Conservation (phyloP, 352 stramenopile genomes). For the Globisporangium paddicum region DNA sequence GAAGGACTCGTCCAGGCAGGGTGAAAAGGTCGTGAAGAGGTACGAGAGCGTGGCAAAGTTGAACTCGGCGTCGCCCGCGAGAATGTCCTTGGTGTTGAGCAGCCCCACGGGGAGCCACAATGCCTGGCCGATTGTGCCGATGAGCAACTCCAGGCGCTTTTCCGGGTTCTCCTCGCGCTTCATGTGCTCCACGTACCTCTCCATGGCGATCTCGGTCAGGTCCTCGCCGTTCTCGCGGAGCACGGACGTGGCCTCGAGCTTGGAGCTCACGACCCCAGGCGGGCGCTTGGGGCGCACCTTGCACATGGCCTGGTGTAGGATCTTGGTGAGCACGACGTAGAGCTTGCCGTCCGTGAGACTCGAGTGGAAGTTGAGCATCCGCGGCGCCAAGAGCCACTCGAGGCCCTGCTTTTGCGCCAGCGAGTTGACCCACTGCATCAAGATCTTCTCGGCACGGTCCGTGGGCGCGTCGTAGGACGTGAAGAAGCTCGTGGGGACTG, state of each 20-base stretch:
- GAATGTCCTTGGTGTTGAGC: slow-evolving; percentile 58
- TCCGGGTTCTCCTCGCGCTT: slow-evolving; percentile 37
- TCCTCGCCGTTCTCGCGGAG: slow-evolving; percentile 75
- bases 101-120: slow-evolving; percentile 65
- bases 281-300: slow-evolving; percentile 34
- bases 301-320: slow-evolving; percentile 64
- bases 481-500: slow-evolving; percentile 12
- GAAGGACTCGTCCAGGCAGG: slow-evolving; percentile 46
- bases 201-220: slow-evolving; percentile 73
- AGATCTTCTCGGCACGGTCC: slow-evolving; percentile 63
- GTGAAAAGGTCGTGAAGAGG: slow-evolving; percentile 61
- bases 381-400: slow-evolving; percentile 44
- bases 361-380: slow-evolving; percentile 65
- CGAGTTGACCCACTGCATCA: slow-evolving; percentile 74
- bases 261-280: slow-evolving; percentile 21
- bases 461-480: slow-evolving; percentile 40
- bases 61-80: slow-evolving; percentile 65
- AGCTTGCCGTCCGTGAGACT: slow-evolving; percentile 60
- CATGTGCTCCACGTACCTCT: slow-evolving; percentile 69
- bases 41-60: slow-evolving; percentile 75
- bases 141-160: slow-evolving; percentile 67
- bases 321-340: slow-evolving; percentile 50
- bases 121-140: slow-evolving; percentile 62
- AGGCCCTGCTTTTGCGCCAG: slow-evolving; percentile 36
- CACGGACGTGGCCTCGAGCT: slow-evolving; percentile 51